Conservation (phyloP, 2,329 filamentous ascomycete species). For the Talaromyces amestolkiae region DNA sequence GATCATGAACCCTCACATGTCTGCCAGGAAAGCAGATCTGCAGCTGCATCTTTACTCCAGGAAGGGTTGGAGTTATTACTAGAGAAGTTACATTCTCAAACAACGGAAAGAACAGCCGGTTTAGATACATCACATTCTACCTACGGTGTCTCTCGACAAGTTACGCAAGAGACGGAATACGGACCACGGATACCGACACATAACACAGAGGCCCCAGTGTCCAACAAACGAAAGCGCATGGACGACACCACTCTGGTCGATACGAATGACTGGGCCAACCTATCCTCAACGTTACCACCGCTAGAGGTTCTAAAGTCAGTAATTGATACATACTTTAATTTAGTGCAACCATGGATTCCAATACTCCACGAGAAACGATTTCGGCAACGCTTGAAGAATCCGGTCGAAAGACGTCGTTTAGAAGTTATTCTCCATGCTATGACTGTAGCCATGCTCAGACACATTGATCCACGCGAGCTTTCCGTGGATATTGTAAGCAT, state of each 20-base stretch:
- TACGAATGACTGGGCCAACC: not conserved
- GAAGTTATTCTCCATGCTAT: conserved; percentile 39
- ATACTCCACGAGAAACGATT: conserved; percentile 38
- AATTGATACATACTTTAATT: conserved; percentile 39
- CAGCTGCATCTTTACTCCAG: not conserved
- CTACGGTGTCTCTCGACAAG: not conserved
- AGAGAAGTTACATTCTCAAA: not conserved
- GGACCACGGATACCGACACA: not conserved
- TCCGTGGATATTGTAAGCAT: not conserved
- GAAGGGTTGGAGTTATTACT: not conserved
- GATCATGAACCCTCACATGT: not conserved
- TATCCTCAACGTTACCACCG: not conserved
- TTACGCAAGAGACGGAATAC: not conserved
- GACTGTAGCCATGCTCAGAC: conserved; percentile 37
- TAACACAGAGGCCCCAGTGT: not conserved
- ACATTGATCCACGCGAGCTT: conserved; percentile 24
- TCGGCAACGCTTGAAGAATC: conserved; percentile 25
- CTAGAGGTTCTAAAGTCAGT: conserved; percentile 24
- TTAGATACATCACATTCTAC: not conserved
- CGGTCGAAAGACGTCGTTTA: conserved; percentile 26
- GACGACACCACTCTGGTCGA: not conserved
- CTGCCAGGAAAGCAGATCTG: not conserved
- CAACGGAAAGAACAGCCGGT: not conserved
- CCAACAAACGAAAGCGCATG: not conserved
- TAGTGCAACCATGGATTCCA: conserved; percentile 45